Evolutionary conservation across 345 rosid species (phyloP).

Genomic region (Ceriops zippeliana): DNA sequence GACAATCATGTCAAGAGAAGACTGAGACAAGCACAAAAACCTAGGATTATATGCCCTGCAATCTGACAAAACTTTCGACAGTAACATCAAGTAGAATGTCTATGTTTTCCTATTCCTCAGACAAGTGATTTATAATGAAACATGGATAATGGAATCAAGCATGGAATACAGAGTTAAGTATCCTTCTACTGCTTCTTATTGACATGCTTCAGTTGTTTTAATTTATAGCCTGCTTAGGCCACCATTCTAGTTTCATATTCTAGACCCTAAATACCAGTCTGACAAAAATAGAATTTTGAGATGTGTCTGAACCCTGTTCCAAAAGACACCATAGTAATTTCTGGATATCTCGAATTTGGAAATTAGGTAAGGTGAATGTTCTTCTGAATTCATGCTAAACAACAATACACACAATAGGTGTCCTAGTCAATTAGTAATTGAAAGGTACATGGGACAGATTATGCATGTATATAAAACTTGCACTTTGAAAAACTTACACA

Average conservation of each 20-base stretch:
- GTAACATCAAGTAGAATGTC: no score
- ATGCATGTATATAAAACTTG: neutral
- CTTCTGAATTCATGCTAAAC: neutral
- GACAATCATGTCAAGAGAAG: no score
- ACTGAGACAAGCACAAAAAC: no score
- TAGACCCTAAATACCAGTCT: neutral
- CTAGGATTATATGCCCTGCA: no score
- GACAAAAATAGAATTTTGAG: neutral
- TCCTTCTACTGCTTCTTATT: neutral
- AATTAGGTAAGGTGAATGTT: neutral
- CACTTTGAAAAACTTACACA: slow-evolving; percentile 50
- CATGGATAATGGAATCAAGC: no score
- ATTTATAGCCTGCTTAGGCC: neutral
- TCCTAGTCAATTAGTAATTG: neutral
- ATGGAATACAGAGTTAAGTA: no score
- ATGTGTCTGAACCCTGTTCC: neutral
- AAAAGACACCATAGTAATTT: neutral
- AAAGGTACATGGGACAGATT: neutral
- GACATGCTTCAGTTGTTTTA: neutral
- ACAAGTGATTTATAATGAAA: no score
- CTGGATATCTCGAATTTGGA: neutral
- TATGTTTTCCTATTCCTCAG: no score
- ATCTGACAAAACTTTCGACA: no score
- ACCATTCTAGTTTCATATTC: neutral
- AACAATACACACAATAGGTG: neutral